These are phyloP conservation scores for Pleurotus sapidus DNA, from an alignment of 768 basidiomycete genomes.

Conservation along the genomic window DNA sequence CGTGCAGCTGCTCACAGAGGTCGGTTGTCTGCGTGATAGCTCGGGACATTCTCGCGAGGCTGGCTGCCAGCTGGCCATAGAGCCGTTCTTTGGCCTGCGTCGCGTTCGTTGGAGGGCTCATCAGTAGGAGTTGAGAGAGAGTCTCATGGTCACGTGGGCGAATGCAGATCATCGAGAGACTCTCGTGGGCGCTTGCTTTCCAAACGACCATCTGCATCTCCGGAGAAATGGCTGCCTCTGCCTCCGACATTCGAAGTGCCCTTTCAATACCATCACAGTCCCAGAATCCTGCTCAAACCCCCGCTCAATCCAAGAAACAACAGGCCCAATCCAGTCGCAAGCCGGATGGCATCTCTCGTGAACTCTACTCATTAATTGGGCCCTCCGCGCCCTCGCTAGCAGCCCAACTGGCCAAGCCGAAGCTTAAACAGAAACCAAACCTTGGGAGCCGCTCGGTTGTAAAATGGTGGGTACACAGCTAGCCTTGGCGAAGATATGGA, in stretches of 20 bases:
- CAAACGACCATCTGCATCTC: conserved; percentile 26
- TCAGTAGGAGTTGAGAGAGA: neutral
- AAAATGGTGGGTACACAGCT: conserved; percentile 58
- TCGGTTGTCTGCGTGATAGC: conserved; percentile 72
- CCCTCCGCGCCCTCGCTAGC: conserved; percentile 85
- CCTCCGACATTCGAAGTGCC: conserved; percentile 82
- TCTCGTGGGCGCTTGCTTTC: conserved; percentile 14
- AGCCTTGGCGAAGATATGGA: neutral
- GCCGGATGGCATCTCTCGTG: conserved; percentile 89
- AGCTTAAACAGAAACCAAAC: conserved; percentile 84
- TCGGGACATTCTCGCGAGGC: conserved; percentile 63
- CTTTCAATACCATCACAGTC: conserved; percentile 58
- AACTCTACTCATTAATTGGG: conserved; percentile 94
- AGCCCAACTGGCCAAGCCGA: conserved; percentile 75
- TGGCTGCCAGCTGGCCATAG: conserved; percentile 72
- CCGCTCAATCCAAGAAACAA: conserved; percentile 48
- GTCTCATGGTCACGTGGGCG: neutral
- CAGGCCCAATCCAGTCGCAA: conserved; percentile 46
- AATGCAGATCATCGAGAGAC: conserved; percentile 10
- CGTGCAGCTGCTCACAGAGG: conserved; percentile 72
- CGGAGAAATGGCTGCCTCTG: conserved; percentile 57
- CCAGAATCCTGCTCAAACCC: conserved; percentile 29
- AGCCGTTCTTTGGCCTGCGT: conserved; percentile 80
- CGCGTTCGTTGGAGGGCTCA: conserved; percentile 46
- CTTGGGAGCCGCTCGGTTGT: conserved; percentile 58